Percentiles rank a stretch among this genome's conserved stretches.
Evolutionary conservation across 257 asterid species (phyloP).

Genomic region (Jasminum sambac): DNA sequence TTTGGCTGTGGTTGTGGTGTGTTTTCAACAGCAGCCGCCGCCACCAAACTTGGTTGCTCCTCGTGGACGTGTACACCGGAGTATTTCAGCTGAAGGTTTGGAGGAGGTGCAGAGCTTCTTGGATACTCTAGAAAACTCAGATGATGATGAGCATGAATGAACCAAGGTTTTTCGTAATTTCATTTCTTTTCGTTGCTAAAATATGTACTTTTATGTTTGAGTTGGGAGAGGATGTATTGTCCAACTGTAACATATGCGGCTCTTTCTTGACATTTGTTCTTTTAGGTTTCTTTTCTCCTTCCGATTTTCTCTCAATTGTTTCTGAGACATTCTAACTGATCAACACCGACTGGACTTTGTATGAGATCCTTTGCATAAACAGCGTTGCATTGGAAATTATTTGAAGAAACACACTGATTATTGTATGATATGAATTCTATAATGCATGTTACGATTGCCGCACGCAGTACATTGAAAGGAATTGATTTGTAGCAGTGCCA

Average conservation of each 20-base stretch:
- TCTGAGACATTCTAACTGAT: not conserved
- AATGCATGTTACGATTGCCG: too few species aligned
- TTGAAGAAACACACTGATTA: not conserved
- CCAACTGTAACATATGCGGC: constrained; percentile 90
- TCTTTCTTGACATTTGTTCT: constrained; percentile 6
- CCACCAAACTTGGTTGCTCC: constrained; percentile 74
- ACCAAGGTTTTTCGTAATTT: too few species aligned
- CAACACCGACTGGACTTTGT: not conserved
- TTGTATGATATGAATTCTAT: too few species aligned
- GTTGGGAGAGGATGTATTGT: constrained; percentile 55
- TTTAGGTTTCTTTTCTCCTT: not conserved
- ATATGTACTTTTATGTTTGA: constrained; percentile 29
- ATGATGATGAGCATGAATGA: constrained; percentile 35
- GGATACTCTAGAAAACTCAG: constrained; percentile 63
- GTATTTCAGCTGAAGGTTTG: constrained; percentile 92
- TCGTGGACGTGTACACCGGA: constrained; percentile 86
- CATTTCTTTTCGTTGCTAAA: not conserved
- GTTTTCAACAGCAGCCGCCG: constrained; percentile 80
- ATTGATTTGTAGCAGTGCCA: too few species aligned
- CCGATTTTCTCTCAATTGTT: not conserved
- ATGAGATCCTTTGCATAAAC: not conserved
- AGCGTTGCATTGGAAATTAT: not conserved
- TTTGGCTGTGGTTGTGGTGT: constrained; percentile 78
- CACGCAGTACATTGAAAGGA: too few species aligned
- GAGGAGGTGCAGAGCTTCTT: constrained; percentile 81